Conservation (phyloP, 1,139 yeast species). For the Blastobotrys proliferans region DNA sequence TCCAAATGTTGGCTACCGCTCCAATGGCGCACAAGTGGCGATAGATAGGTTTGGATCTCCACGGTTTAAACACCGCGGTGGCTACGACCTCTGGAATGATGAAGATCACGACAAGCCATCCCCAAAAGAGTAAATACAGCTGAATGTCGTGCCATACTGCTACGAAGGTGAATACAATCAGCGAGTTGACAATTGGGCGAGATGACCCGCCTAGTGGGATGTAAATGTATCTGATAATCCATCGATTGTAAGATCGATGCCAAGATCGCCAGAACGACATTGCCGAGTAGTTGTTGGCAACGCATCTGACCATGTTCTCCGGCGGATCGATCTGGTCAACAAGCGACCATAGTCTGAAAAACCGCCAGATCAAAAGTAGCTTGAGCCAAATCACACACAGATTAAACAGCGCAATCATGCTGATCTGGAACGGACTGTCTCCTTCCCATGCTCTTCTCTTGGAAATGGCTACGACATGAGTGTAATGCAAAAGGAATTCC, state of each 20-base stretch:
- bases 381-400: slow-evolving; percentile 88
- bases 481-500: slow-evolving; percentile 84
- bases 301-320: slow-evolving; percentile 95
- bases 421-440: slow-evolving; percentile 84
- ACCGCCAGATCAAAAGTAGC: slow-evolving; percentile 90
- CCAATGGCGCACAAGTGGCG: slow-evolving; percentile 83
- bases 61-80: slow-evolving; percentile 36
- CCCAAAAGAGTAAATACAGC: slow-evolving; percentile 83
- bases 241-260: slow-evolving; percentile 91
- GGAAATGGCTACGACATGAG: slow-evolving; percentile 91
- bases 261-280: slow-evolving; percentile 97
- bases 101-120: slow-evolving; percentile 87
- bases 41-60: slow-evolving; percentile 37
- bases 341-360: slow-evolving; percentile 89
- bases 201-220: slow-evolving; percentile 84
- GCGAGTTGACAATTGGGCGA: slow-evolving; percentile 62
- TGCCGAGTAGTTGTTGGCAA: slow-evolving; percentile 90
- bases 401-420: slow-evolving; percentile 91
- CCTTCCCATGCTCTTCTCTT: slow-evolving; percentile 86
- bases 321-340: slow-evolving; percentile 94
- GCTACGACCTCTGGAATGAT: slow-evolving; percentile 81
- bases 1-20: slow-evolving; percentile 86
- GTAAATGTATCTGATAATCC: slow-evolving; percentile 78
- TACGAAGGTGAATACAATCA: slow-evolving; percentile 92
- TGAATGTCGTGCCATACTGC: slow-evolving; percentile 99